phyloP scores from a whole-genome alignment of 2,329 filamentous ascomycete species.

The Calonectria fujianensis region DNA sequence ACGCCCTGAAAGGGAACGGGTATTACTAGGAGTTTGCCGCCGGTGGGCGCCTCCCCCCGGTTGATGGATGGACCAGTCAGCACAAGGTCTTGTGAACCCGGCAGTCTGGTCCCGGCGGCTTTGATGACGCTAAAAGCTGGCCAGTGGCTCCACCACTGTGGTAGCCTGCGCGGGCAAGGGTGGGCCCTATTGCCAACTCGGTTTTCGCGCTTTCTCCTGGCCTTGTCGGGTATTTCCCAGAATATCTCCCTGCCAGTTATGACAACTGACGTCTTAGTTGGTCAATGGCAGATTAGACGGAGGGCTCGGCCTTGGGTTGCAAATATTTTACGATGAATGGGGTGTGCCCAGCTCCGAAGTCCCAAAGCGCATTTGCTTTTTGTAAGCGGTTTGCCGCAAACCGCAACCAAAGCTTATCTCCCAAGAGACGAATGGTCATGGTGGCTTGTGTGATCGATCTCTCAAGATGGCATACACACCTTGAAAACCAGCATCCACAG shows the following conservation, averaged over 20 bases:
- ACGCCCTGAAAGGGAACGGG: constrained; percentile 15
- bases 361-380: background rate
- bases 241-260: constrained; percentile 11
- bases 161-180: constrained; percentile 45
- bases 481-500: constrained; percentile 24
- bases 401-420: constrained; percentile 4
- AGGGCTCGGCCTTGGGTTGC: background rate
- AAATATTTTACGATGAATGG: background rate
- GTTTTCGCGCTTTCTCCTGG: constrained; percentile 22
- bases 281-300: background rate
- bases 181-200: constrained; percentile 37
- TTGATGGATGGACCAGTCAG: constrained; percentile 50
- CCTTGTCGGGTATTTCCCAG: constrained; percentile 22
- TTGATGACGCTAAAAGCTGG: constrained; percentile 56
- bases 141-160: constrained; percentile 50
- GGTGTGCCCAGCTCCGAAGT: background rate
- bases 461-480: constrained; percentile 1
- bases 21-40: constrained; percentile 33
- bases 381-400: background rate
- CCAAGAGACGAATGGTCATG: background rate
- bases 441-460: constrained; percentile 39
- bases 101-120: constrained; percentile 61
- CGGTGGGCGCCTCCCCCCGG: constrained; percentile 28
- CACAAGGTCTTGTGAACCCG: constrained; percentile 49
- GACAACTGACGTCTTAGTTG: constrained; percentile 12